These are phyloP conservation scores for Ambrosia hybrid DNA, from an alignment of 140 eudicot genomes.

Conservation along the genomic window DNA sequence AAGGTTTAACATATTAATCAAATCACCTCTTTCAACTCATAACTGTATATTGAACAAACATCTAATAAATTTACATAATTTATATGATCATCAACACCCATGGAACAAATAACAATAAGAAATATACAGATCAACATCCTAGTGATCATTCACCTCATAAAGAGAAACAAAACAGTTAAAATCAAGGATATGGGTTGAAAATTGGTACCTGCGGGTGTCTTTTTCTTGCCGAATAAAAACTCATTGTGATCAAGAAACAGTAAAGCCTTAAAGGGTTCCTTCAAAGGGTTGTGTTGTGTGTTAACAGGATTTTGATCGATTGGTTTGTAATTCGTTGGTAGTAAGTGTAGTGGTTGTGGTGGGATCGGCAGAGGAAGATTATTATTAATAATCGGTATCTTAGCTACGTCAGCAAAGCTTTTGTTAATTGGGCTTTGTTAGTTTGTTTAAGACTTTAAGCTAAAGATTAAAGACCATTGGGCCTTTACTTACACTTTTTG, in stretches of 20 bases:
- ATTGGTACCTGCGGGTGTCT: conserved; percentile 73
- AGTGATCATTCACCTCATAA: not conserved
- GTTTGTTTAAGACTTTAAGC: not conserved
- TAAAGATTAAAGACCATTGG: not conserved
- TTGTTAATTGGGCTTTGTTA: not conserved
- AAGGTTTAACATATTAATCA: not conserved
- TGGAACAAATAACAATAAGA: conserved; percentile 6
- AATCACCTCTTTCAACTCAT: not conserved
- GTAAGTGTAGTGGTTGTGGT: not conserved
- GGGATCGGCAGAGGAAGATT: not conserved
- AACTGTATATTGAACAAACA: not conserved
- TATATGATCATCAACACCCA: conserved; percentile 4
- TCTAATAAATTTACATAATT: not conserved
- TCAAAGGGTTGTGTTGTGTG: not conserved
- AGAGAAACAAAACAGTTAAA: too few species aligned
- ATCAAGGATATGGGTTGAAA: conserved; percentile 4
- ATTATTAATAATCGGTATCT: not conserved
- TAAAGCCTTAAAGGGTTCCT: conserved; percentile 7
- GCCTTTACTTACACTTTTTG: not conserved
- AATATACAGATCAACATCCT: conserved; percentile 1
- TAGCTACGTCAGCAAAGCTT: not conserved
- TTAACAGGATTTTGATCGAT: conserved; percentile 9
- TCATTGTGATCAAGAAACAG: conserved; percentile 43
- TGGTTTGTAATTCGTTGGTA: not conserved
- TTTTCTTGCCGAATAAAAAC: conserved; percentile 82